Evolutionary conservation across 345 rosid genomes (phyloP), one percentile per base, ranked within the genome.

Genomic region (Gossypium australe): DNA sequence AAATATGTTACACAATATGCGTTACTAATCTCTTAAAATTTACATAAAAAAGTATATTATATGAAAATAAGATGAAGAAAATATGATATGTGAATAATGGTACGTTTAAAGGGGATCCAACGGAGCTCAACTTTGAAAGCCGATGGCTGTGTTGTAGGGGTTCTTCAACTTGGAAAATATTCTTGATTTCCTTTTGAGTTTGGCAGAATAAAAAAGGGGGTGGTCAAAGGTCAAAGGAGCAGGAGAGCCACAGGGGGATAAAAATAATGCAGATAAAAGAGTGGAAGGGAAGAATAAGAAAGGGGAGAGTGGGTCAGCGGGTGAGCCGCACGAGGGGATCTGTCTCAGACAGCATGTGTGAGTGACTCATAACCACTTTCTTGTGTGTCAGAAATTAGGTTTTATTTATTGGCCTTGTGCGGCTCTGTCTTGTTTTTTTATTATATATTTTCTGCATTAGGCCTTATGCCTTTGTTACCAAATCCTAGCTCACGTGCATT

Each of bases 281-380:
- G 34, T 22, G 14, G 25, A 4, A 20, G 27, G 13, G 25, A 22
- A 43, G 71, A 66, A 68, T 70, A 71, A 72, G 75, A 70, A 51
- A 59, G 41, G 43, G 71, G 75, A 67, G 64, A 44, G 76, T 72
- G 75, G 74, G 84, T 83, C 86, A 80, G 89, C 82, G 85, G 79
- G 85, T 71, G 88, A 84, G 83, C 87, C 90, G 87, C 92, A 87
- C 94, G 90, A 87, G 89, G 90, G 90, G 88, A 80, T 83, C 88
- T 60, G 71, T 74, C 59, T 62, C 70, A 25, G 2, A 2, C 65
- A 6, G 7, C 34, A 60, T 60, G 65, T 60, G 65, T 60, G 43
- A 13, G 62, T 60, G 65, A 60, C 43, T 60, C 65, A 58, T 24
- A 60, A 27, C 65, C 18, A 60, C 43, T 60, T 60, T 60, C 41